Evolutionary conservation across 2,329 filamentous ascomycete genomes (phyloP).

Genomic region (Dactylellina cionopaga): DNA sequence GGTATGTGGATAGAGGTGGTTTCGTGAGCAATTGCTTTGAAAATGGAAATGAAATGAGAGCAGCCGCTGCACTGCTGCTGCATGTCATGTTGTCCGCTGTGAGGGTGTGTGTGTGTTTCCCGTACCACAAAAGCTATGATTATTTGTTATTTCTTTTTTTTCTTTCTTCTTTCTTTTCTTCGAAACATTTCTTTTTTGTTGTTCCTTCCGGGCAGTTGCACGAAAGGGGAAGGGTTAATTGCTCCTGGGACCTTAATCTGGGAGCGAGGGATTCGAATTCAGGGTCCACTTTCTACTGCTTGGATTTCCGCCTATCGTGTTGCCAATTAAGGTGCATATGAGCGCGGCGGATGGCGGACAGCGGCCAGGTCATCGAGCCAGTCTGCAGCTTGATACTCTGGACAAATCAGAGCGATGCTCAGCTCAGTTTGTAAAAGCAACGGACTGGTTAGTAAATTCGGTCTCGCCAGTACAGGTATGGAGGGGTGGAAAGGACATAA

Average conservation of each 20-base stretch:
- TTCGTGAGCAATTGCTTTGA: slow-evolving; percentile 1
- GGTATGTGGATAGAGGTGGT: background rate
- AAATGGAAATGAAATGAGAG: slow-evolving; percentile 34
- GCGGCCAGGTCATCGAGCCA: slow-evolving; percentile 45
- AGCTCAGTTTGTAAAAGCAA: background rate
- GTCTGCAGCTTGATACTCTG: background rate
- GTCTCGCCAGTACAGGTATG: too few relatives aligned
- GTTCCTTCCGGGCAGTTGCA: slow-evolving; percentile 20
- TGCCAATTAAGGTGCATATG: slow-evolving; percentile 38
- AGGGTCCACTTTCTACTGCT: slow-evolving; percentile 35
- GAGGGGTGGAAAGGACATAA: slow-evolving; percentile 17
- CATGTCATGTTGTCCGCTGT: slow-evolving; percentile 15
- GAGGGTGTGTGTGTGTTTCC: slow-evolving; percentile 10
- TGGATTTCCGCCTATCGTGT: slow-evolving; percentile 8
- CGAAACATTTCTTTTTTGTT: background rate
- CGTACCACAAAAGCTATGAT: too few relatives aligned
- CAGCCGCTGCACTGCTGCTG: slow-evolving; percentile 26
- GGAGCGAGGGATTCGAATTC: too few relatives aligned
- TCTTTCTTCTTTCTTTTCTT: background rate
- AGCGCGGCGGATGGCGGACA: slow-evolving; percentile 36
- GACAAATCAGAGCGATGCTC: slow-evolving; percentile 19
- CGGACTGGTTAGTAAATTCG: too few relatives aligned
- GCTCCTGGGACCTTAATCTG: slow-evolving; percentile 34
- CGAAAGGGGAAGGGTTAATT: slow-evolving; percentile 40
- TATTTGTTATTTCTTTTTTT: background rate